These are phyloP conservation scores for Stephania cephalantha DNA, from an alignment of 164 flowering plant genomes.

Conservation along the genomic window DNA sequence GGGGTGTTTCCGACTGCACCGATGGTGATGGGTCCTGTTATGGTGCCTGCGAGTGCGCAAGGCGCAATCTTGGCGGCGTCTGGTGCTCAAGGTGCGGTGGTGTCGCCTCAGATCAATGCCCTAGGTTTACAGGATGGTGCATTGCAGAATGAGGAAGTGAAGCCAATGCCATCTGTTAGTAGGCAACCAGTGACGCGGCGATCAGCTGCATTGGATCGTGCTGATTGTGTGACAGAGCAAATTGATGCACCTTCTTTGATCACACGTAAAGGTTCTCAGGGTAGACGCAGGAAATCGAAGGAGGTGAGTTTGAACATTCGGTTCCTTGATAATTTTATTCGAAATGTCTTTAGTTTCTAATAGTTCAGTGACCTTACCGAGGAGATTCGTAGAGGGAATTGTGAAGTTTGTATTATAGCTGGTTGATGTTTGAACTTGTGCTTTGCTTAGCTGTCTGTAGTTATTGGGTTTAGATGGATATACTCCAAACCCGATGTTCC, in stretches of 20 bases:
- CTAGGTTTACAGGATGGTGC: neutral
- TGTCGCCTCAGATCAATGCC: neutral
- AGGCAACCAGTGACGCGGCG: constrained; percentile 12
- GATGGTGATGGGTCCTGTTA: constrained; percentile 9
- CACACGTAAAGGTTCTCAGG: constrained; percentile 6
- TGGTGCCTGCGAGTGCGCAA: constrained; percentile 1
- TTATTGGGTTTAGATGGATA: neutral
- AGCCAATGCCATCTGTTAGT: constrained; percentile 5
- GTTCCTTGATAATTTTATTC: neutral
- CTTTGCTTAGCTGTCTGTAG: neutral
- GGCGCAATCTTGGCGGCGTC: too few relatives aligned
- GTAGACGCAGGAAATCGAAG: constrained; percentile 3
- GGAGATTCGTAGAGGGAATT: neutral
- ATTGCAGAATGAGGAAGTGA: neutral
- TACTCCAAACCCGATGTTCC: neutral
- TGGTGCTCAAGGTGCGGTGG: neutral
- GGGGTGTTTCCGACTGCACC: constrained; percentile 5
- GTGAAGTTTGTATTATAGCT: neutral
- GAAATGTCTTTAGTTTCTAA: neutral
- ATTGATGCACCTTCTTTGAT: constrained; percentile 2
- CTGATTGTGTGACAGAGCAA: neutral
- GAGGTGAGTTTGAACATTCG: neutral
- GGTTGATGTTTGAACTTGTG: neutral
- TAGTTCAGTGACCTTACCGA: neutral
- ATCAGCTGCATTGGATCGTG: constrained; percentile 9